Conservation (phyloP, 495 filamentous ascomycete species). For the Hypomontagnella submonticulosa region DNA sequence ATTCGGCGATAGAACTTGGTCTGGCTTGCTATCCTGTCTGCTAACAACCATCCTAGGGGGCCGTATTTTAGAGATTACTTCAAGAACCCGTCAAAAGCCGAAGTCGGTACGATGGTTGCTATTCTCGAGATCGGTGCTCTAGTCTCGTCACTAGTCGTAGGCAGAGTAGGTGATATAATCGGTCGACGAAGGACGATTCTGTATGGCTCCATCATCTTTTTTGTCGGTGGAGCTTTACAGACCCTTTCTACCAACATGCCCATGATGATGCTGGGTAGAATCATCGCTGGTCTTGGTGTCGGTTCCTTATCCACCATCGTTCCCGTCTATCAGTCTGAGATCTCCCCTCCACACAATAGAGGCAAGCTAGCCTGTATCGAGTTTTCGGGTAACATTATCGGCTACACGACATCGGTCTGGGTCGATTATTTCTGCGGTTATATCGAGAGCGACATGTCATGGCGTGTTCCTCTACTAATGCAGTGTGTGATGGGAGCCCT, state of each 20-base stretch:
- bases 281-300: constrained; percentile 93
- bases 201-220: constrained; percentile 92
- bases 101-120: constrained; percentile 95
- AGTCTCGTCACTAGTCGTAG: constrained; percentile 88
- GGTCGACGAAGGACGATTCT: constrained; percentile 91
- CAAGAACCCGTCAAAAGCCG: constrained; percentile 80
- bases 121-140: constrained; percentile 95
- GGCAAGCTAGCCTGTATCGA: constrained; percentile 97
- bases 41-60: constrained; percentile 65
- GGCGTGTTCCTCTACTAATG: constrained; percentile 90
- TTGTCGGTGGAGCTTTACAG: constrained; percentile 89
- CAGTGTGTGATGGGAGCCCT: constrained; percentile 94
- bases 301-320: constrained; percentile 97
- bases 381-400: constrained; percentile 95
- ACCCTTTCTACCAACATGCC: constrained; percentile 81
- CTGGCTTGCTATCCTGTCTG: constrained; percentile 30
- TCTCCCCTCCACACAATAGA: constrained; percentile 94
- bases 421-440: constrained; percentile 97
- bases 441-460: constrained; percentile 85
- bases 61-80: constrained; percentile 91
- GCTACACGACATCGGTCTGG: constrained; percentile 97
- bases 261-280: constrained; percentile 92
- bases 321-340: constrained; percentile 97
- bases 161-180: constrained; percentile 89
- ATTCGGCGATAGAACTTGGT: constrained; percentile 16